Conservation (phyloP, 495 filamentous ascomycete species). For the Cetradonia linearis region DNA sequence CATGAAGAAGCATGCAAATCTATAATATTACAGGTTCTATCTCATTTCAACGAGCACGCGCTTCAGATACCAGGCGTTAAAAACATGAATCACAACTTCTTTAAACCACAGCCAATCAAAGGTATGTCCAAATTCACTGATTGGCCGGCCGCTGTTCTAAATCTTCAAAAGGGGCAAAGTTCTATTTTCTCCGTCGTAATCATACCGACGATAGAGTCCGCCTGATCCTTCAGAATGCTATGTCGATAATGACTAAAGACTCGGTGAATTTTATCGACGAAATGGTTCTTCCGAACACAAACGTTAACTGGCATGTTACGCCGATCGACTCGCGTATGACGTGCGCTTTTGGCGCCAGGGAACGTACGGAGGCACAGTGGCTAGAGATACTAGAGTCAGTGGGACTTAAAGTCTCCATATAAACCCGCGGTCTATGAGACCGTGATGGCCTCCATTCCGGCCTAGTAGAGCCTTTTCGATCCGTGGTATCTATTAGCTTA, state of each 20-base stretch:
- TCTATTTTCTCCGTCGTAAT: slow-evolving; percentile 42
- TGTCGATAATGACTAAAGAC: slow-evolving; percentile 29
- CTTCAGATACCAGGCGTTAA: slow-evolving; percentile 36
- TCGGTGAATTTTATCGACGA: slow-evolving; percentile 38
- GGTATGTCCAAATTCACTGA: too few species aligned
- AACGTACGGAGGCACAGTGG: slow-evolving; percentile 15
- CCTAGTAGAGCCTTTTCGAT: too few species aligned
- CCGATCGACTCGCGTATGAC: slow-evolving; percentile 17
- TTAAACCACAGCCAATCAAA: slow-evolving; percentile 39
- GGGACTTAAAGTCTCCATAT: slow-evolving; percentile 13
- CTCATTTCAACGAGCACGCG: slow-evolving; percentile 31
- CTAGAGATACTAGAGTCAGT: slow-evolving; percentile 2
- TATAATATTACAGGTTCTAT: slow-evolving; percentile 47
- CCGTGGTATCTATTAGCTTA: too few species aligned
- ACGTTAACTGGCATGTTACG: slow-evolving; percentile 12
- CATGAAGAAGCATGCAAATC: too few species aligned
- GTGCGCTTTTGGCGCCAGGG: background rate
- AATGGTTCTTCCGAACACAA: slow-evolving; percentile 33
- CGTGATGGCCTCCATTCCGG: too few species aligned
- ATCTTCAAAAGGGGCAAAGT: slow-evolving; percentile 36
- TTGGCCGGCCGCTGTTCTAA: too few species aligned
- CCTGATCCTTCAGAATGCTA: slow-evolving; percentile 33
- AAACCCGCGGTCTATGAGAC: background rate
- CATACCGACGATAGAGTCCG: slow-evolving; percentile 33
- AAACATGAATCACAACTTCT: slow-evolving; percentile 42